A percentile compares a stretch with the other conserved stretches of the same genome.
Evolutionary conservation across 805 yeast species (phyloP).

Genomic region (Metschnikowia dekortorum): DNA sequence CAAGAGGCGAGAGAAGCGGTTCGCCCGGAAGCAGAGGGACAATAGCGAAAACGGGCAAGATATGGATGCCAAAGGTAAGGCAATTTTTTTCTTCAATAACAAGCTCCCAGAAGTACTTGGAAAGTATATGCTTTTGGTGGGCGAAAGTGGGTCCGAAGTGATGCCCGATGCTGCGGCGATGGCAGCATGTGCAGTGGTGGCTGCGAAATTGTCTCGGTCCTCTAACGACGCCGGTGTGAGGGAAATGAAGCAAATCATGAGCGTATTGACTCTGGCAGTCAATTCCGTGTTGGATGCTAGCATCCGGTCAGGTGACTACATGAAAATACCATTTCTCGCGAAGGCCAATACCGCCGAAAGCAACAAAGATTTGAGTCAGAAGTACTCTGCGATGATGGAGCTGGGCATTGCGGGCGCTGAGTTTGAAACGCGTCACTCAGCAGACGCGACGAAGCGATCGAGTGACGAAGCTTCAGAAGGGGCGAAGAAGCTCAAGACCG

Average conservation of each 20-base stretch:
- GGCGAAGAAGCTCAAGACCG: neutral
- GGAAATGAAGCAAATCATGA: constrained; percentile 6
- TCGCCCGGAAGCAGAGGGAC: constrained; percentile 40
- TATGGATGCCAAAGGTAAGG: neutral
- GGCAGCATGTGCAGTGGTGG: constrained; percentile 23
- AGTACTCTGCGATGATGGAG: neutral
- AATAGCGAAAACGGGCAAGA: neutral
- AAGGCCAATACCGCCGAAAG: constrained; percentile 1
- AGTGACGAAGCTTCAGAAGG: neutral
- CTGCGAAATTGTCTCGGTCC: constrained; percentile 13
- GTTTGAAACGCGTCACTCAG: neutral
- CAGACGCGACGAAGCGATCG: neutral
- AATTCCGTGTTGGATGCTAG: constrained; percentile 10
- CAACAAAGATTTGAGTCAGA: neutral
- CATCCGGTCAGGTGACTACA: constrained; percentile 10
- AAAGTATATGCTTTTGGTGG: constrained; percentile 35
- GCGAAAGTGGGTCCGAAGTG: constrained; percentile 28
- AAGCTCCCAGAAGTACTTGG: constrained; percentile 23
- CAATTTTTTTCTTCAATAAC: constrained; percentile 19
- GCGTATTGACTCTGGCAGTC: constrained; percentile 10
- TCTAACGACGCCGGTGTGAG: constrained; percentile 1
- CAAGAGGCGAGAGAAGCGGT: constrained; percentile 57
- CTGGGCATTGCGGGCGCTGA: neutral
- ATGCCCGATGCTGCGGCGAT: constrained; percentile 27
- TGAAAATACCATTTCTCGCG: constrained; percentile 12